Percentiles rank a stretch among this genome's conserved stretches.
Conservation (phyloP, 768 basidiomycete species). For the Pluteus cervinus region DNA sequence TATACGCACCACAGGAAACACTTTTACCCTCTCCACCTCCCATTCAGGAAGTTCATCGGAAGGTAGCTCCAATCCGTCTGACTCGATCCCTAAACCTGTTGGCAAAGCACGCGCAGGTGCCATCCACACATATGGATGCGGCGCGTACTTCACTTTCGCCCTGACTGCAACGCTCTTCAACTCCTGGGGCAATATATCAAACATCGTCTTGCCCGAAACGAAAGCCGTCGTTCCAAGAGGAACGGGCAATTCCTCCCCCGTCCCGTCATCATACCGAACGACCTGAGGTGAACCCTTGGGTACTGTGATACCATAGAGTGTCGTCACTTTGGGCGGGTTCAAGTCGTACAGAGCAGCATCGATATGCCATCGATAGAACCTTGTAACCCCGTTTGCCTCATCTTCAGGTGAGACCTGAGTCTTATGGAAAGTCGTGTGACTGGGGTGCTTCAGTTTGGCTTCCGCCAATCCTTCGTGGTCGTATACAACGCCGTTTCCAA, state of each 20-base stretch:
- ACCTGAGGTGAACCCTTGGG: slow-evolving; percentile 62
- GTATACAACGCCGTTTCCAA: slow-evolving; percentile 80
- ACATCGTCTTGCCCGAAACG: slow-evolving; percentile 77
- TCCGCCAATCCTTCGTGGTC: slow-evolving; percentile 76
- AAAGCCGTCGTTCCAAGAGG: slow-evolving; percentile 88
- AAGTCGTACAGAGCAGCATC: slow-evolving; percentile 80
- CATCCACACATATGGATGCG: slow-evolving; percentile 93
- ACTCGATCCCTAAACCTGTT: slow-evolving; percentile 80
- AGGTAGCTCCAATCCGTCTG: slow-evolving; percentile 67
- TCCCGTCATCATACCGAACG: slow-evolving; percentile 79
- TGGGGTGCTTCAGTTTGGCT: slow-evolving; percentile 80
- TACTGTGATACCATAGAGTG: slow-evolving; percentile 72
- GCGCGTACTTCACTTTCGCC: slow-evolving; percentile 68
- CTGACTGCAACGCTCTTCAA: slow-evolving; percentile 80
- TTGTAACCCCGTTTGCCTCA: slow-evolving; percentile 69
- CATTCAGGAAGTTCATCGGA: slow-evolving; percentile 71
- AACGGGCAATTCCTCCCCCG: slow-evolving; percentile 75
- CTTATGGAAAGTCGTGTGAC: slow-evolving; percentile 85
- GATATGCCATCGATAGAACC: slow-evolving; percentile 92
- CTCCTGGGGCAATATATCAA: slow-evolving; percentile 64
- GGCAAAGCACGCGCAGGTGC: slow-evolving; percentile 63
- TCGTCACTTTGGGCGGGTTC: slow-evolving; percentile 78
- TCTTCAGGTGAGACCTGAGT: slow-evolving; percentile 68
- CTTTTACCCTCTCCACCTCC: slow-evolving; percentile 72
- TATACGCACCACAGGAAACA: slow-evolving; percentile 49